Evolutionary conservation across 2,329 filamentous ascomycete genomes (phyloP).

Genomic region (Aspergillus caelatus): DNA sequence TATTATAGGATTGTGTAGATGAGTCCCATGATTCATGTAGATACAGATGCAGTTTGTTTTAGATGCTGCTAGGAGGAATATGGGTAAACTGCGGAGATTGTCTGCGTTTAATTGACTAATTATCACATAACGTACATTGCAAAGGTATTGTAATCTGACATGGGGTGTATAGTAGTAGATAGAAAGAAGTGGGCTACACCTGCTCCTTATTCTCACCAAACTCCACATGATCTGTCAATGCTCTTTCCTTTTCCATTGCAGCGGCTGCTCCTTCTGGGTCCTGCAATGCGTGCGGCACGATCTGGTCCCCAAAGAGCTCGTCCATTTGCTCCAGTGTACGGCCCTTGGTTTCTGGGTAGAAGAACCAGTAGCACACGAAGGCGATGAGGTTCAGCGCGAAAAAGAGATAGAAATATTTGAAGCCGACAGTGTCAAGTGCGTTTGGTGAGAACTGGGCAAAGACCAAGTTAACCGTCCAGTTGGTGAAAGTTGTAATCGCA

Average conservation of each 20-base stretch:
- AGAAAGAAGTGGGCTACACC: neutral
- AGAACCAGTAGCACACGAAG: constrained; percentile 37
- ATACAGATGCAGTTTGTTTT: neutral
- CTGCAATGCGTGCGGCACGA: constrained; percentile 6
- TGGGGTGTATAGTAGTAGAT: neutral
- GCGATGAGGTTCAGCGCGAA: constrained; percentile 51
- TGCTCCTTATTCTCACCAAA: neutral
- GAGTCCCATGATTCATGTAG: neutral
- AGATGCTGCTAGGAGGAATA: neutral
- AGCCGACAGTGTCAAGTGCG: constrained; percentile 45
- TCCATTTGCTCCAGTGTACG: constrained; percentile 34
- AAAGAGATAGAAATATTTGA: constrained; percentile 53
- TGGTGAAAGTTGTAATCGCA: constrained; percentile 45
- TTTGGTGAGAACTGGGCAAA: constrained; percentile 53
- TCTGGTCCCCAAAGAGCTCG: constrained; percentile 26
- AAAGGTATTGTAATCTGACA: neutral
- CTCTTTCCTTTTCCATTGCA: constrained; percentile 1
- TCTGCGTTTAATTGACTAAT: neutral
- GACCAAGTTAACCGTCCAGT: constrained; percentile 50
- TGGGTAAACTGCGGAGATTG: neutral
- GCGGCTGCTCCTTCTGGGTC: constrained; percentile 4
- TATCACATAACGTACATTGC: neutral
- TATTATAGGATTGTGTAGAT: neutral
- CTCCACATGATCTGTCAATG: neutral
- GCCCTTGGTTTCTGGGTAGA: constrained; percentile 36